Evolutionary conservation across 805 yeast genomes (phyloP), one percentile per base, ranked within the genome.

Genomic region (Jamesozyma jinghongensis): DNA sequence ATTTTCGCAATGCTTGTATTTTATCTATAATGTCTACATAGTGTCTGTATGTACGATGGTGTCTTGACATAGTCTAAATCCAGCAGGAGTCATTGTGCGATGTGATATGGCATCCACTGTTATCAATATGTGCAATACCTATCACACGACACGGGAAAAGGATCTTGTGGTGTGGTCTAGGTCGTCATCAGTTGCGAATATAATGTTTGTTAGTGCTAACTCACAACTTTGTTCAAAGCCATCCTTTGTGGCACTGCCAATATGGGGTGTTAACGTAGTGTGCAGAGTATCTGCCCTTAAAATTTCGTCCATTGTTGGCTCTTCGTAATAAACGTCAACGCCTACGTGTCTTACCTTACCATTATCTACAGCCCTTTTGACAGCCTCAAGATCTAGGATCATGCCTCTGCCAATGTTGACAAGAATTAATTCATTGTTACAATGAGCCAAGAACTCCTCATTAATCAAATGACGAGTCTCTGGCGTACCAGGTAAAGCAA

Each of bases 401-500:
- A 62, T 50, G 1, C 84, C 85, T 43, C 85, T 62, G 3, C 85
- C 84, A 19, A 77, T 69, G 54, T 78, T 79, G 46, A 79, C 69
- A 27, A 79, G 52, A 11, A 53, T 45, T 19, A 56, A 35, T 27
- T 50, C 53, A 11, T 42, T 40, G 26, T 47, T 42, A 37, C 60
- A 56, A 30, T 41, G 41, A n/a, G 47, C 33, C 16, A 78, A 61
- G 8, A 74, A 59, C 2, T 63, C 53, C 19, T 52, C 53, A 49
- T 73, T 65, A 32, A 79, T 59, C 43, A 77, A 49, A 42, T 75
- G 76, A 32, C 54, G 49, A 0, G 84, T 79, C 27, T 66, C 66
- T 2, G 70, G 66, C 3, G 75, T 70, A 1, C 75, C 76, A 4
- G 85, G 85, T 37, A 77, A 66, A 29, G 76, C 74, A 34, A 77